A percentile compares a stretch with the other conserved stretches of the same genome.
phyloP scores from a whole-genome alignment of 139 green algal genomes.

The Diplosphaera chodatii region DNA sequence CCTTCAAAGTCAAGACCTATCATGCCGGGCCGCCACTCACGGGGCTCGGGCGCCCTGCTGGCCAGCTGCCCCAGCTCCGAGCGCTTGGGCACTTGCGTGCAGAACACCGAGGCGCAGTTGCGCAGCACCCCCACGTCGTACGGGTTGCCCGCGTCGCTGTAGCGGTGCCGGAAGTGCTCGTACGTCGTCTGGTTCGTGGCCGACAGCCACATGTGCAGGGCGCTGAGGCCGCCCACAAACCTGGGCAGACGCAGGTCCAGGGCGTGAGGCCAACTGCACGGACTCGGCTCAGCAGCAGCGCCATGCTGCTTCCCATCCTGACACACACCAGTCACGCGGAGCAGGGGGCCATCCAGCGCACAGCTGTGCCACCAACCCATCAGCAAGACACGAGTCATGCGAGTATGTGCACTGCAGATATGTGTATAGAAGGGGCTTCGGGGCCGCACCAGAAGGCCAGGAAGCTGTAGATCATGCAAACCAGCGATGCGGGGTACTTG shows the following conservation, averaged over 20 bases:
- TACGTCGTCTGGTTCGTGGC: conserved; percentile 94
- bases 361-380: too few relatives aligned
- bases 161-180: conserved; percentile 85
- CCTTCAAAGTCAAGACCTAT: too few relatives aligned
- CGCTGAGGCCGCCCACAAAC: conserved; percentile 89
- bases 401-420: too few relatives aligned
- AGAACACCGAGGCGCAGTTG: conserved; percentile 35
- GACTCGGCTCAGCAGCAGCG: too few relatives aligned
- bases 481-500: conserved; percentile 41
- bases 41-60: background rate
- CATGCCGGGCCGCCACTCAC: too few relatives aligned
- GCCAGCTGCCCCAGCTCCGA: background rate
- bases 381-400: too few relatives aligned
- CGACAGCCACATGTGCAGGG: conserved; percentile 91
- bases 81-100: conserved; percentile 11
- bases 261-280: too few relatives aligned
- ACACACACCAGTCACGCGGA: too few relatives aligned
- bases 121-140: conserved; percentile 16
- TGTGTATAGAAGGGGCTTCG: too few relatives aligned
- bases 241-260: too few relatives aligned
- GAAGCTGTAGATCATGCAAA: conserved; percentile 68
- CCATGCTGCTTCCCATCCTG: too few relatives aligned
- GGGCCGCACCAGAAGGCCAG: conserved; percentile 60
- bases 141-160: conserved; percentile 24
- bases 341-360: too few relatives aligned